phyloP scores from a whole-genome alignment of 257 asterid species.

The Haberlea rhodopensis region DNA sequence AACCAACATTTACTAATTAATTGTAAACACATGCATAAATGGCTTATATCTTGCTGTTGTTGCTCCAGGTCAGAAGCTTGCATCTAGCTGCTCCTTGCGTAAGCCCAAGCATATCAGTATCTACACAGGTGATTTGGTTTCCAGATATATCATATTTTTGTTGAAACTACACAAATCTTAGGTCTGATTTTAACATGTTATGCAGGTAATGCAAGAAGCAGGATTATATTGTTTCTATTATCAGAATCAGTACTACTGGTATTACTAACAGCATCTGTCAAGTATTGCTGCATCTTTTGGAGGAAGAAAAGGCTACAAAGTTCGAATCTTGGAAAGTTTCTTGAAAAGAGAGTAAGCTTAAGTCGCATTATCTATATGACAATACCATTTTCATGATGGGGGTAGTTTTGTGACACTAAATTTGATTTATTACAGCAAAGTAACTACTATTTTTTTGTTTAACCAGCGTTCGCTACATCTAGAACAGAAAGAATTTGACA shows the following conservation, averaged over 20 bases:
- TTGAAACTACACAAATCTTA: not conserved
- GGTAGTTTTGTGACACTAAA: not conserved
- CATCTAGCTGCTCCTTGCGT: conserved; percentile 66
- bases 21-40: not conserved
- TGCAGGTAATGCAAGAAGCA: conserved; percentile 69
- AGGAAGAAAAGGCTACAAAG: conserved; percentile 78
- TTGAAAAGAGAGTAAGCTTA: conserved; percentile 78
- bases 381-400: not conserved
- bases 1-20: conserved; percentile 10
- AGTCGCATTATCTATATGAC: not conserved
- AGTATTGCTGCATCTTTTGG: conserved; percentile 73
- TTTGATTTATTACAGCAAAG: not conserved
- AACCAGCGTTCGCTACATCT: conserved; percentile 68
- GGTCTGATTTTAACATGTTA: conserved; percentile 3
- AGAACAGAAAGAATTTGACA: conserved; percentile 67
- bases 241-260: conserved; percentile 64
- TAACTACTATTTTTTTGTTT: not conserved
- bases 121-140: conserved; percentile 49
- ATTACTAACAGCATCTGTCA: conserved; percentile 48
- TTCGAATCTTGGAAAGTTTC: conserved; percentile 64
- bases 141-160: conserved; percentile 5
- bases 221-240: conserved; percentile 53
- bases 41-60: not conserved
- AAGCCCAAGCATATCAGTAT: conserved; percentile 39
- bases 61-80: conserved; percentile 67